phyloP scores from a whole-genome alignment of 202 grass and related monocot species.

The Zizania palustris region DNA sequence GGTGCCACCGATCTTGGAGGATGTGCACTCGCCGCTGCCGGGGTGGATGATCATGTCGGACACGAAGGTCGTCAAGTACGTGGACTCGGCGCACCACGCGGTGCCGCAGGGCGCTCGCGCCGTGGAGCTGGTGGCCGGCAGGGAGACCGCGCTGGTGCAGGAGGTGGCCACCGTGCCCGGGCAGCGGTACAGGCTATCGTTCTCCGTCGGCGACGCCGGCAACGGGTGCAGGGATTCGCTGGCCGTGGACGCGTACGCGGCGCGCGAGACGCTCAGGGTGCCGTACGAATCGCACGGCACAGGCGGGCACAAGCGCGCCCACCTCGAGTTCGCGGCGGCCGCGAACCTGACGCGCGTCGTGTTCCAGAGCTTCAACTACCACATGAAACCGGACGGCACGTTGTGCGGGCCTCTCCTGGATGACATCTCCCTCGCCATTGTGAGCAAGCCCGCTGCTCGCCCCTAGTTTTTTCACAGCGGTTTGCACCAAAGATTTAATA shows the following conservation, averaged over 20 bases:
- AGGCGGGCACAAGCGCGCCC: slow-evolving; percentile 50
- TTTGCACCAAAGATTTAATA: too few relatives aligned
- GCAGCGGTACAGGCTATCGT: slow-evolving; percentile 45
- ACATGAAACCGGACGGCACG: slow-evolving; percentile 52
- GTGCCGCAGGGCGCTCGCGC: slow-evolving; percentile 66
- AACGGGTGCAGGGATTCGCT: slow-evolving; percentile 56
- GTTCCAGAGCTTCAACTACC: slow-evolving; percentile 61
- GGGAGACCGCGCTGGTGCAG: slow-evolving; percentile 66
- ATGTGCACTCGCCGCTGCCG: slow-evolving; percentile 65
- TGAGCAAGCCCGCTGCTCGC: slow-evolving; percentile 17
- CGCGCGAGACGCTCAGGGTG: slow-evolving; percentile 21
- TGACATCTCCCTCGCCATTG: slow-evolving; percentile 45
- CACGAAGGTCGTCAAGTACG: slow-evolving; percentile 63
- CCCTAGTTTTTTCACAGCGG: background rate
- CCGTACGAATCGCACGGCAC: slow-evolving; percentile 55
- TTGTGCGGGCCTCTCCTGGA: slow-evolving; percentile 64
- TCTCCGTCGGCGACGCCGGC: slow-evolving; percentile 53
- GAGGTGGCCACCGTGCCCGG: slow-evolving; percentile 50
- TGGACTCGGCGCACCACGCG: slow-evolving; percentile 68
- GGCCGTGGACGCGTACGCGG: slow-evolving; percentile 57
- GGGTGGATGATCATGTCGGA: slow-evolving; percentile 71
- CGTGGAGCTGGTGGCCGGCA: slow-evolving; percentile 74
- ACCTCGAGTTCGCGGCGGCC: slow-evolving; percentile 48
- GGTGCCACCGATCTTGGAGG: slow-evolving; percentile 67
- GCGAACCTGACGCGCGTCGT: slow-evolving; percentile 44